Conservation (phyloP, 768 basidiomycete genomes). For the Suillus fuscotomentosus region DNA sequence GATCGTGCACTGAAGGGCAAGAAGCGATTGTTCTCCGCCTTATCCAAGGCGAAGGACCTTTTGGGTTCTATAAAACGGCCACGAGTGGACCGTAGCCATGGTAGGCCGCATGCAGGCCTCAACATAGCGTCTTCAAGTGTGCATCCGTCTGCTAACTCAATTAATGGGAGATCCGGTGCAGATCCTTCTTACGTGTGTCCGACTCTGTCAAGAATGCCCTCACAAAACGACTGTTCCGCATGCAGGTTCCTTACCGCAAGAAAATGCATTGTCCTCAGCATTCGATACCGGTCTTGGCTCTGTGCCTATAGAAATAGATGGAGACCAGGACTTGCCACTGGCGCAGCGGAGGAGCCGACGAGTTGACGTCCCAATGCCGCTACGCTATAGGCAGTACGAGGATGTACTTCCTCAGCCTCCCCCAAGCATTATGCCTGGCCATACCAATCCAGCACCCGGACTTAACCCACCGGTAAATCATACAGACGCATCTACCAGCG, state of each 20-base stretch:
- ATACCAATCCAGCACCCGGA: not conserved
- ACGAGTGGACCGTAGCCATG: no score
- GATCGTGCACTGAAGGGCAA: not conserved
- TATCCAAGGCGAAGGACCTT: not conserved
- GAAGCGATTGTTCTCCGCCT: not conserved
- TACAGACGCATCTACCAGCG: not conserved
- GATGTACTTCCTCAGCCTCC: slow-evolving; percentile 6
- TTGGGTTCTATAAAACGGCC: not conserved
- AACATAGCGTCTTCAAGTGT: no score
- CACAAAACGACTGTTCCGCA: no score
- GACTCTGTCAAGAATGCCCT: no score
- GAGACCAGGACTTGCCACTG: not conserved
- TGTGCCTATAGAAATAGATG: not conserved
- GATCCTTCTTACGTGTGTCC: no score
- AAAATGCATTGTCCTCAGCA: no score
- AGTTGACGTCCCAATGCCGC: not conserved
- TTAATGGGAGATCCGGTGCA: no score
- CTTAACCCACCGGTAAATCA: not conserved
- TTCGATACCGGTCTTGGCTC: accelerated
- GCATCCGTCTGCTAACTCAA: no score
- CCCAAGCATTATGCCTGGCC: not conserved
- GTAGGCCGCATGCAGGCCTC: no score
- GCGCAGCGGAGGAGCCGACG: not conserved
- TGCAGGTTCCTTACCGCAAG: no score
- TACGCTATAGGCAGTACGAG: not conserved